phyloP scores from a whole-genome alignment of 2,329 filamentous ascomycete genomes.

The Penicillium occitanis region DNA sequence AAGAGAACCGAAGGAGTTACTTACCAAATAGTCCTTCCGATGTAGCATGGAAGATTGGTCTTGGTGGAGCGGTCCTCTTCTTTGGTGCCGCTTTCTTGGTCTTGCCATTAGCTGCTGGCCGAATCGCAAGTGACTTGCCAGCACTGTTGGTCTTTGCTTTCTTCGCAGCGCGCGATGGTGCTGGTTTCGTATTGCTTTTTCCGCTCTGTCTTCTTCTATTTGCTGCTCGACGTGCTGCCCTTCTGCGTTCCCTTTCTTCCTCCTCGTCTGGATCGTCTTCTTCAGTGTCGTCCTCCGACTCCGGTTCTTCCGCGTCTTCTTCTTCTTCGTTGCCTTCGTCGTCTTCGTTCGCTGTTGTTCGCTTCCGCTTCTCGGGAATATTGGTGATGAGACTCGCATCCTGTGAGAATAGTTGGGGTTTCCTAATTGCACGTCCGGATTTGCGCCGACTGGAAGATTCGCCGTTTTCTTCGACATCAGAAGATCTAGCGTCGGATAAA shows the following conservation, averaged over 20 bases:
- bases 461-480: constrained; percentile 20
- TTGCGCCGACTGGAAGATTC: constrained; percentile 28
- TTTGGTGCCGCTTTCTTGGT: constrained; percentile 29
- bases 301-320: constrained; percentile 34
- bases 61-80: constrained; percentile 48
- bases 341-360: constrained; percentile 38
- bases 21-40: constrained; percentile 60
- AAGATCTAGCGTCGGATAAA: constrained; percentile 13
- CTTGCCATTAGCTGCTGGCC: constrained; percentile 48
- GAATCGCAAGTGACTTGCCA: constrained; percentile 54
- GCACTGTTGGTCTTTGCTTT: constrained; percentile 56
- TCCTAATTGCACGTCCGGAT: constrained; percentile 46
- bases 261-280: constrained; percentile 49
- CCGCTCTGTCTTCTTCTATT: constrained; percentile 35
- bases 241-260: constrained; percentile 47
- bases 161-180: constrained; percentile 44
- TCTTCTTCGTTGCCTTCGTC: constrained; percentile 32
- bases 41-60: constrained; percentile 53
- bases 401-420: constrained; percentile 45
- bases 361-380: constrained; percentile 51
- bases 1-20: too few species aligned
- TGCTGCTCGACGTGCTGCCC: constrained; percentile 35
- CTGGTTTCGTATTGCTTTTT: constrained; percentile 40
- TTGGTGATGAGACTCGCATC: constrained; percentile 31
- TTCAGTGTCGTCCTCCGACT: constrained; percentile 42